A percentile compares a stretch with the other conserved stretches of the same genome.
phyloP scores from a whole-genome alignment of 2,329 filamentous ascomycete genomes.

The Zymoseptoria brevis region DNA sequence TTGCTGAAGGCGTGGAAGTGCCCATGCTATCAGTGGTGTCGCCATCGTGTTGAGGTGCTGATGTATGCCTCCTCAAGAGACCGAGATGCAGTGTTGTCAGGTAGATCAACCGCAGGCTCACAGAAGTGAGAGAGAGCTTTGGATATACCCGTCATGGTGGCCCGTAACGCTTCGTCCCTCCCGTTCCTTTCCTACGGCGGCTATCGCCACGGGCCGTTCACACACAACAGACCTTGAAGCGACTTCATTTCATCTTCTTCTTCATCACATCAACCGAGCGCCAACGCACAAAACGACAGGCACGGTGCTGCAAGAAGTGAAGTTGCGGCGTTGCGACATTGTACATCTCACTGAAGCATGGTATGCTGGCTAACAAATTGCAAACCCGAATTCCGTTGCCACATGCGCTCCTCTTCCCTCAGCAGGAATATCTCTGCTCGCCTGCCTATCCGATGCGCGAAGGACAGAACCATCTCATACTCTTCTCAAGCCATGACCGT shows the following conservation, averaged over 20 bases:
- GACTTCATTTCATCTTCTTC: conserved; percentile 1
- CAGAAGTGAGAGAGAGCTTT: not conserved
- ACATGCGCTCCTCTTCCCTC: conserved; percentile 9
- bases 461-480: not conserved
- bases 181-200: not conserved
- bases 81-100: not conserved
- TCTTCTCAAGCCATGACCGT: not conserved
- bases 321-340: not conserved
- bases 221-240: not conserved
- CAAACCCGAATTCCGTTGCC: conserved; percentile 10
- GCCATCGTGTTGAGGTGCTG: conserved; percentile 14
- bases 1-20: conserved; percentile 63
- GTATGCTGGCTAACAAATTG: not conserved
- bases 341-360: conserved; percentile 1
- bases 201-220: not conserved
- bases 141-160: not conserved
- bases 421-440: conserved; percentile 1
- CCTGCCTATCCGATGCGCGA: conserved; percentile 3
- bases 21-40: conserved; percentile 40
- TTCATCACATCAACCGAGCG: not conserved
- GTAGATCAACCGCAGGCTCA: not conserved
- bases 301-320: not conserved
- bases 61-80: not conserved
- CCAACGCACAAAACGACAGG: not conserved
- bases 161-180: not conserved